These are phyloP conservation scores for Lolium multiflorum DNA, from an alignment of 176 grass and related monocot genomes.

Conservation along the genomic window DNA sequence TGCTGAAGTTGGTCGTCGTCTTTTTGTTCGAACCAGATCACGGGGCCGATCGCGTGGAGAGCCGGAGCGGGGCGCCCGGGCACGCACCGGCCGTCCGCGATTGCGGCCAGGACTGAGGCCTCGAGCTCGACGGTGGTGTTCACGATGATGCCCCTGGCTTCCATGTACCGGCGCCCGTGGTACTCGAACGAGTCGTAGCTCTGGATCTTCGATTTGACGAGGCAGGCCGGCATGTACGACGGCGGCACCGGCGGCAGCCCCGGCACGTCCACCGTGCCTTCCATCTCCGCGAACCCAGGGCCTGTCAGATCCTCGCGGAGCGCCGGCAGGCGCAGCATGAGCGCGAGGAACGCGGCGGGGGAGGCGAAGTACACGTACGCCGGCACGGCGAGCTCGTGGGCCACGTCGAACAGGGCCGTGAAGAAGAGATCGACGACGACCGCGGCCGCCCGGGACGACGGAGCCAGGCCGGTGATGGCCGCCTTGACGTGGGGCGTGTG, in stretches of 20 bases:
- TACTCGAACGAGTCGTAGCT: constrained; percentile 39
- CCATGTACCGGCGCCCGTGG: constrained; percentile 32
- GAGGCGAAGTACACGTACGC: constrained; percentile 50
- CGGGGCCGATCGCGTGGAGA: constrained; percentile 19
- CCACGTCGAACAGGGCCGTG: constrained; percentile 30
- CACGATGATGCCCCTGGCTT: constrained; percentile 50
- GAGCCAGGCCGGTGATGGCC: constrained; percentile 17
- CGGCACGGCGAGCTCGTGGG: constrained; percentile 41
- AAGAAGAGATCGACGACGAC: constrained; percentile 51
- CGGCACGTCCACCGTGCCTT: constrained; percentile 33
- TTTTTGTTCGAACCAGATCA: not conserved
- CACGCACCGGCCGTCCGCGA: constrained; percentile 17
- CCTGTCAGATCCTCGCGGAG: not conserved
- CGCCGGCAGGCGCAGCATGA: constrained; percentile 36
- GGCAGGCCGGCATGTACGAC: constrained; percentile 19
- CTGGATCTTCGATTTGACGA: constrained; percentile 9
- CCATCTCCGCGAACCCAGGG: constrained; percentile 25
- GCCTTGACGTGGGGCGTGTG: constrained; percentile 47
- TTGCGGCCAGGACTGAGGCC: not conserved
- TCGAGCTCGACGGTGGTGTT: constrained; percentile 48
- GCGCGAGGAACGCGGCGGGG: constrained; percentile 48
- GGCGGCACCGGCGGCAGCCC: constrained; percentile 43
- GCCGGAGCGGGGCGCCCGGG: not conserved
- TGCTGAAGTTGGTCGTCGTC: not conserved
- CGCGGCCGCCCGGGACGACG: constrained; percentile 29